A percentile compares a stretch with the other conserved stretches of the same genome.
phyloP scores from a whole-genome alignment of 2,329 filamentous ascomycete genomes.

The Chrysoporthe puriensis region DNA sequence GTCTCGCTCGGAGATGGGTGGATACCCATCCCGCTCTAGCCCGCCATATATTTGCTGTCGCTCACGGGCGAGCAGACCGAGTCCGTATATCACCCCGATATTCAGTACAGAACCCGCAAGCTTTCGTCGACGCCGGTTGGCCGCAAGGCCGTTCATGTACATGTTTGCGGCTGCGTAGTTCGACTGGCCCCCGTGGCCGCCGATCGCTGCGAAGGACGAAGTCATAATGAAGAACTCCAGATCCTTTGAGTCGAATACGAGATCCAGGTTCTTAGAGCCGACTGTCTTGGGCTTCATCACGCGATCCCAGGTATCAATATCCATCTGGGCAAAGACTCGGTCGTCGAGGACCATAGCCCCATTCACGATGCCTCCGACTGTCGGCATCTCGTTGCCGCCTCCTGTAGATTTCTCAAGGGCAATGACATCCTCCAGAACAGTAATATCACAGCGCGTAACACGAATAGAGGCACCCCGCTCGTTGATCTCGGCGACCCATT shows the following conservation, averaged over 20 bases:
- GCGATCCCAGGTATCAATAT: conserved; percentile 40
- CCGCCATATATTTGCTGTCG: conserved; percentile 44
- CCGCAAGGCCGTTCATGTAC: conserved; percentile 51
- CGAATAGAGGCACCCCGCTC: conserved; percentile 32
- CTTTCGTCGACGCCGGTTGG: conserved; percentile 40
- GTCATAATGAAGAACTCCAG: conserved; percentile 54
- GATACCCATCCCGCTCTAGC: conserved; percentile 49
- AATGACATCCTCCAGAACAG: conserved; percentile 35
- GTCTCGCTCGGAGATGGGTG: conserved; percentile 53
- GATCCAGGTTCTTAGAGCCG: conserved; percentile 46
- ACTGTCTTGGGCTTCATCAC: conserved; percentile 46
- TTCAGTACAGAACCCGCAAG: conserved; percentile 46
- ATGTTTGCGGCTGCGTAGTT: conserved; percentile 52
- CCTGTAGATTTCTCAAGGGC: not conserved
- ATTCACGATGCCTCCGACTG: conserved; percentile 46
- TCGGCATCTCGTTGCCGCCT: conserved; percentile 32
- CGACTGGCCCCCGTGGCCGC: conserved; percentile 48
- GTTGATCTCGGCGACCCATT: conserved; percentile 41
- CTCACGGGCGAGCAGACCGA: conserved; percentile 48
- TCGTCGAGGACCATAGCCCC: conserved; percentile 52
- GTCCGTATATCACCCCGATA: conserved; percentile 50
- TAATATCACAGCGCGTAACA: conserved; percentile 37
- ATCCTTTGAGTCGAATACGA: conserved; percentile 37
- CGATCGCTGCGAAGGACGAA: conserved; percentile 48
- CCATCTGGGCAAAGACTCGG: conserved; percentile 47